Conservation (phyloP, 2,329 filamentous ascomycete genomes). For the Emericellopsis cladophorae region DNA sequence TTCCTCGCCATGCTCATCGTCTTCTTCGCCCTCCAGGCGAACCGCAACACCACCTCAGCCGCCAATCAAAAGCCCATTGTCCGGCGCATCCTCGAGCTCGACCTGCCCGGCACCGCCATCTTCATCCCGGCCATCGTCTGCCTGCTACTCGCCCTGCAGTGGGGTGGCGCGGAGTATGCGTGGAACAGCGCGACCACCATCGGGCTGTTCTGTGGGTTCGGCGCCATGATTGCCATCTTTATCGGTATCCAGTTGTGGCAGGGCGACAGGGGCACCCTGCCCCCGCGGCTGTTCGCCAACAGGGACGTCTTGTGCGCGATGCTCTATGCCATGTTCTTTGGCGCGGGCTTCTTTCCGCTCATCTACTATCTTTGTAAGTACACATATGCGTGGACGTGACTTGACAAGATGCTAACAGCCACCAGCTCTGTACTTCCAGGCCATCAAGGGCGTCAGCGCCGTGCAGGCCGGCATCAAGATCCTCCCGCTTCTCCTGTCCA, state of each 20-base stretch:
- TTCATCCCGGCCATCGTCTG: conserved; percentile 39
- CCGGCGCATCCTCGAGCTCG: conserved; percentile 20
- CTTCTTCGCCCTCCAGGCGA: conserved; percentile 30
- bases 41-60: conserved; percentile 15
- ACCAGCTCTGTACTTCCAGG: conserved; percentile 22
- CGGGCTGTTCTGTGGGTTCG: conserved; percentile 37
- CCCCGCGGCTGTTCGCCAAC: conserved; percentile 2
- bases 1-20: conserved; percentile 33
- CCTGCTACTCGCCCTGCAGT: conserved; percentile 42
- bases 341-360: conserved; percentile 28
- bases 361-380: conserved; percentile 34
- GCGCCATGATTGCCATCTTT: conserved; percentile 31
- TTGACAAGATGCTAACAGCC: conserved; percentile 10
- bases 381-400: conserved; percentile 16
- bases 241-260: conserved; percentile 5
- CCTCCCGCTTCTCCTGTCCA: conserved; percentile 10
- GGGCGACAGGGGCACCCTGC: conserved; percentile 2
- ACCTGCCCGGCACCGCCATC: conserved; percentile 33
- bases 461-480: conserved; percentile 8
- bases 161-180: conserved; percentile 37
- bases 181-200: conserved; percentile 37
- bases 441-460: conserved; percentile 25
- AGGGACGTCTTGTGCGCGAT: conserved; percentile 15
- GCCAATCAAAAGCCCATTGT: conserved; percentile 16
- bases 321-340: conserved; percentile 25